A percentile compares a stretch with the other conserved stretches of the same genome.
These are phyloP conservation scores for Trichothecium sympodiale DNA, from an alignment of 2,329 filamentous ascomycete genomes.

Conservation along the genomic window DNA sequence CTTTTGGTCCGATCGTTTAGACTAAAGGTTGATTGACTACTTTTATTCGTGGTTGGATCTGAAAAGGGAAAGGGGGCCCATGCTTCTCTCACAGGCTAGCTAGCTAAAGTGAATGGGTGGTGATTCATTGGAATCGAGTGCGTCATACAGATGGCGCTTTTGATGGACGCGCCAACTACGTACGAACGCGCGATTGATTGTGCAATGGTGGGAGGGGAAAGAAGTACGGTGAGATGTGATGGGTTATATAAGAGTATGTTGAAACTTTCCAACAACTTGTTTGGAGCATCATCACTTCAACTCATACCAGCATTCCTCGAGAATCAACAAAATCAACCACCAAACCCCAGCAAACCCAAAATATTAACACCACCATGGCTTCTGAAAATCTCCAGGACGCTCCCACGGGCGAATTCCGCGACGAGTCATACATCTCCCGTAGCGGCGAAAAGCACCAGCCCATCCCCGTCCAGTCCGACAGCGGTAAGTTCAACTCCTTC, in stretches of 20 bases:
- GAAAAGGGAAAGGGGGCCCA: too few relatives aligned
- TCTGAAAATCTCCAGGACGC: conserved; percentile 5
- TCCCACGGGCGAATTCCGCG: conserved; percentile 5
- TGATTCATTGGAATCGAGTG: too few relatives aligned
- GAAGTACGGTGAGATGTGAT: too few relatives aligned
- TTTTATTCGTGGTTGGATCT: too few relatives aligned
- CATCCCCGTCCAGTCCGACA: conserved; percentile 21
- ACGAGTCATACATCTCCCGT: conserved; percentile 20
- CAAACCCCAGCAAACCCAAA: not conserved
- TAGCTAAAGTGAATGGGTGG: too few relatives aligned
- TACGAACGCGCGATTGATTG: too few relatives aligned
- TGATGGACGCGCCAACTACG: not conserved
- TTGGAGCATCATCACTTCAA: too few relatives aligned
- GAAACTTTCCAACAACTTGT: too few relatives aligned
- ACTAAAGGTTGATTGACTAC: not conserved
- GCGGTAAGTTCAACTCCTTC: too few relatives aligned
- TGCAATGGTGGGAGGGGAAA: not conserved
- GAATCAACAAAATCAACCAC: not conserved
- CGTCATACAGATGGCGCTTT: too few relatives aligned
- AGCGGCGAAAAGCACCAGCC: conserved; percentile 15
- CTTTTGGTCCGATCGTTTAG: not conserved
- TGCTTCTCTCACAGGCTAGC: too few relatives aligned
- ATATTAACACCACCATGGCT: conserved; percentile 1
- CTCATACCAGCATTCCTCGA: not conserved
- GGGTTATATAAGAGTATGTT: too few relatives aligned